Conservation (phyloP, 441 rosid species). For the Arabidopsis hybrid region DNA sequence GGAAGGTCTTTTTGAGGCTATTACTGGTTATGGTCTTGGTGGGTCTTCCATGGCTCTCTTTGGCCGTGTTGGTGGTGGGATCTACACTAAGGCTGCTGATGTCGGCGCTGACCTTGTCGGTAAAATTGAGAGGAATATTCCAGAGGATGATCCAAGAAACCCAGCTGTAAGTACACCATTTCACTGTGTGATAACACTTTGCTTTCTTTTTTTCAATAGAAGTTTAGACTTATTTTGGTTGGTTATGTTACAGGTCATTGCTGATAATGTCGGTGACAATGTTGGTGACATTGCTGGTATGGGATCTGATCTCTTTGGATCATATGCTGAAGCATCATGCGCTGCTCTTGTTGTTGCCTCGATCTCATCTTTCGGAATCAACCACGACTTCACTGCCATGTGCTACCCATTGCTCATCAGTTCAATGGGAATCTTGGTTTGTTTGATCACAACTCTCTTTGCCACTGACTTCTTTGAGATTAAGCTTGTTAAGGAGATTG, state of each 20-base stretch:
- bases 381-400: slow-evolving; percentile 85
- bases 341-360: slow-evolving; percentile 93
- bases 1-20: slow-evolving; percentile 91
- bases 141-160: slow-evolving; percentile 80
- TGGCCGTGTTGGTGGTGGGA: slow-evolving; percentile 97
- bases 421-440: slow-evolving; percentile 85
- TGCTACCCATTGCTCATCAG: slow-evolving; percentile 79
- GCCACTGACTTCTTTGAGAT: slow-evolving; percentile 91
- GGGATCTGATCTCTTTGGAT: slow-evolving; percentile 98
- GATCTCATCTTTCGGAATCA: slow-evolving; percentile 90
- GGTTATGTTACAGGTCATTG: slow-evolving; percentile 64
- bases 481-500: slow-evolving; percentile 83
- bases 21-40: slow-evolving; percentile 96
- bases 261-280: slow-evolving; percentile 97
- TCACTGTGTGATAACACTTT: background rate
- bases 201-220: background rate
- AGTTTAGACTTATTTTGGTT: slow-evolving; percentile 15
- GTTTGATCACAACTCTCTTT: slow-evolving; percentile 83
- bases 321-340: slow-evolving; percentile 93
- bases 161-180: slow-evolving; percentile 67
- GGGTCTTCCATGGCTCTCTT: slow-evolving; percentile 99
- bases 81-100: slow-evolving; percentile 91
- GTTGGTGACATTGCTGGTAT: slow-evolving; percentile 98
- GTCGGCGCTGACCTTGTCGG: slow-evolving; percentile 86
- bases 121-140: slow-evolving; percentile 79